These are phyloP conservation scores for Chaetoceros tenuissimus DNA, from an alignment of 108 stramenopile species.

Conservation along the genomic window DNA sequence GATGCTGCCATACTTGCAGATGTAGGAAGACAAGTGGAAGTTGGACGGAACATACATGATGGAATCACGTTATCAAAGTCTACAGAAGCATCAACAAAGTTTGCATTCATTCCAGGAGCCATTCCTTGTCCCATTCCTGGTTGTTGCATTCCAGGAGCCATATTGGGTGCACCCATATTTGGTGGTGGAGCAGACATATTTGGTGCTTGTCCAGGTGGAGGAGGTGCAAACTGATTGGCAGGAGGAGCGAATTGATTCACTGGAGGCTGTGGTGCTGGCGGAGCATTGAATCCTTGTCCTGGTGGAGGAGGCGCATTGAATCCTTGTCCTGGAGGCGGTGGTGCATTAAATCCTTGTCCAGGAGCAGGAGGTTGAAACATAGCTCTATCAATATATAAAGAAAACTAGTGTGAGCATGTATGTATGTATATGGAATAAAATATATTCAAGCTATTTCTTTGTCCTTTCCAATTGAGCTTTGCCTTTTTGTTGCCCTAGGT, in stretches of 20 bases:
- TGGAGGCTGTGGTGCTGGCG: conserved; percentile 10
- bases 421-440: conserved; percentile 9
- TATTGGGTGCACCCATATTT: background rate
- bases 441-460: conserved; percentile 5
- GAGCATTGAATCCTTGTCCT: conserved; percentile 4
- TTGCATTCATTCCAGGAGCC: conserved; percentile 5
- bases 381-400: conserved; percentile 4
- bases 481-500: background rate
- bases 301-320: conserved; percentile 7
- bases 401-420: conserved; percentile 3
- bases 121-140: conserved; percentile 1
- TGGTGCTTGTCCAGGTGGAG: conserved; percentile 4
- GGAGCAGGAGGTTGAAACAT: conserved; percentile 10
- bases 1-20: conserved; percentile 38
- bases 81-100: conserved; percentile 45
- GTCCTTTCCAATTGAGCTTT: background rate
- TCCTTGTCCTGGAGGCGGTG: conserved; percentile 10
- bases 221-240: conserved; percentile 17
- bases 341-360: conserved; percentile 8
- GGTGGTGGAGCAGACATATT: conserved; percentile 5
- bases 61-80: conserved; percentile 64
- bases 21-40: conserved; percentile 44
- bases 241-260: background rate
- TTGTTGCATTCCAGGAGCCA: conserved; percentile 1
- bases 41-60: conserved; percentile 45